phyloP scores from a whole-genome alignment of 306 rosid species.

The Citrullus amarus region DNA sequence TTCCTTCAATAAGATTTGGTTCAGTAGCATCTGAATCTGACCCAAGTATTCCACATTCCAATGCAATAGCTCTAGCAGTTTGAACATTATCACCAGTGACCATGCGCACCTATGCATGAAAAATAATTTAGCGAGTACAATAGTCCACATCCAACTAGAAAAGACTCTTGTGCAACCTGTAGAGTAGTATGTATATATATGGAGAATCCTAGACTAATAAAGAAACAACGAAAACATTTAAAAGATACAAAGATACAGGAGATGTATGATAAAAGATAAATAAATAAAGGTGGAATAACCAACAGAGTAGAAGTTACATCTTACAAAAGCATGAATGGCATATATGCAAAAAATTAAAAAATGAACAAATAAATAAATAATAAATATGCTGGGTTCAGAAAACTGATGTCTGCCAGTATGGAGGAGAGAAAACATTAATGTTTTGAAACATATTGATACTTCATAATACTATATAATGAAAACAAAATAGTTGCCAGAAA shows the following conservation, averaged over 20 bases:
- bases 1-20: constrained; percentile 73
- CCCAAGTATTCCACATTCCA: constrained; percentile 81
- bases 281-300: neutral
- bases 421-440: neutral
- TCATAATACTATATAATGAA: neutral
- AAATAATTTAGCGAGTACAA: neutral
- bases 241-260: neutral
- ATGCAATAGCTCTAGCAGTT: constrained; percentile 87
- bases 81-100: constrained; percentile 87
- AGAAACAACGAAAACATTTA: neutral
- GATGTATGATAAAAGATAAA: neutral
- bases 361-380: neutral
- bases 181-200: no score
- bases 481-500: neutral
- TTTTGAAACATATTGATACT: neutral
- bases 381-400: neutral
- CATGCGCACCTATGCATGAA: constrained; percentile 56
- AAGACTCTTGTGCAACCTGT: neutral
- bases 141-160: neutral
- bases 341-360: neutral
- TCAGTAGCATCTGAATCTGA: constrained; percentile 41
- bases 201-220: neutral
- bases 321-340: neutral
- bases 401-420: neutral
- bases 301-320: neutral